These are phyloP conservation scores for Pseudodiploospora longispora DNA, from an alignment of 2,329 filamentous ascomycete species.

Conservation along the genomic window DNA sequence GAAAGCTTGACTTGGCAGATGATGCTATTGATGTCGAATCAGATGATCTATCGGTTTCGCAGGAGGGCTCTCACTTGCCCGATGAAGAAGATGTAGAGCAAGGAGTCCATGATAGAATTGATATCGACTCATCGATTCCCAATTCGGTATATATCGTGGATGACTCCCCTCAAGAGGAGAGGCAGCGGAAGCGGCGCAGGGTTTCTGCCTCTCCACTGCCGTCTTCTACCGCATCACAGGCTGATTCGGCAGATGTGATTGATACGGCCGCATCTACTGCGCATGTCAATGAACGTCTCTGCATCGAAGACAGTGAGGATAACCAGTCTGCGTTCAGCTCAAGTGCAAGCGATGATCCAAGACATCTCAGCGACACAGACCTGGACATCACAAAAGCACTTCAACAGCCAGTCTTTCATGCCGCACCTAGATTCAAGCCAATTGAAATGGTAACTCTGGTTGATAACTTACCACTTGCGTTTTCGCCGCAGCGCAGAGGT, in stretches of 20 bases:
- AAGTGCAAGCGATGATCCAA: no score
- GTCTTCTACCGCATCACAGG: conserved; percentile 7
- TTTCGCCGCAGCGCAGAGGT: conserved; percentile 30
- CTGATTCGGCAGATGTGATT: neutral
- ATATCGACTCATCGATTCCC: conserved; percentile 2
- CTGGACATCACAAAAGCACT: conserved; percentile 1
- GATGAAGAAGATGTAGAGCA: neutral
- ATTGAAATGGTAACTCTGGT: conserved; percentile 15
- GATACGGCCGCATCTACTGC: neutral
- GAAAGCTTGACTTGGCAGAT: conserved; percentile 8
- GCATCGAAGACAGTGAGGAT: neutral
- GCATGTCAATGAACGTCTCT: neutral
- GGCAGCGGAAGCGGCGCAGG: conserved; percentile 20
- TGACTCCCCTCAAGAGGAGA: conserved; percentile 5
- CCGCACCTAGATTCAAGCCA: conserved; percentile 32
- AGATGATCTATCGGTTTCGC: conserved; percentile 12
- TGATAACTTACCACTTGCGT: conserved; percentile 19
- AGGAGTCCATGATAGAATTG: neutral
- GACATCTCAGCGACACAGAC: no score
- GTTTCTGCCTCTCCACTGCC: conserved; percentile 19
- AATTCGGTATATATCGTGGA: neutral
- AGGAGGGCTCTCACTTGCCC: conserved; percentile 2
- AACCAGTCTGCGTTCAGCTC: neutral
- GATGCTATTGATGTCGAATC: conserved; percentile 24
- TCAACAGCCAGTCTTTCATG: conserved; percentile 30